phyloP scores from a whole-genome alignment of 768 basidiomycete species.

The Suillus luteus region DNA sequence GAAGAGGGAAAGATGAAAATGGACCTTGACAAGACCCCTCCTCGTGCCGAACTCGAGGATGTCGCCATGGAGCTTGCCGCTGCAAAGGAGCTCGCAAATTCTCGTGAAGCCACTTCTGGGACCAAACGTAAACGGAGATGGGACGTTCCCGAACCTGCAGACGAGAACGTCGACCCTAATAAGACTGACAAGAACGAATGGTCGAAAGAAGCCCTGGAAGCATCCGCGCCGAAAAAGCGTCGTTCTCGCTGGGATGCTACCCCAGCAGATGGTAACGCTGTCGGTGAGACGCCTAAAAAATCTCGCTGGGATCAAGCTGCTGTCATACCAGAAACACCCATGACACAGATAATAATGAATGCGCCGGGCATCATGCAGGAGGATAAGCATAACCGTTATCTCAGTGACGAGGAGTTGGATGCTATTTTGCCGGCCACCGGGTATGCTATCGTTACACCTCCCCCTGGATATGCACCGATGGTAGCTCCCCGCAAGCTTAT shows the following conservation, averaged over 20 bases:
- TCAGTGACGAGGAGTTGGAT: conserved; percentile 95
- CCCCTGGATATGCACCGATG: conserved; percentile 88
- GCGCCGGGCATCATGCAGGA: conserved; percentile 82
- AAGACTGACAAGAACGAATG: conserved; percentile 63
- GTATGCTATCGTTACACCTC: conserved; percentile 91
- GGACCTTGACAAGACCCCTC: conserved; percentile 92
- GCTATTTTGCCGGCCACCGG: conserved; percentile 83
- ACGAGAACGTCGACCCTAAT: conserved; percentile 68
- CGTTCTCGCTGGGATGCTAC: conserved; percentile 97
- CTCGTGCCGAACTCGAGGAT: conserved; percentile 74
- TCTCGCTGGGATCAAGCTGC: conserved; percentile 99
- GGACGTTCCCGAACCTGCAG: conserved; percentile 65
- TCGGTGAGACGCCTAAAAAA: conserved; percentile 76
- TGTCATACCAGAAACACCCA: conserved; percentile 63
- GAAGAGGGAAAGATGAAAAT: conserved; percentile 75
- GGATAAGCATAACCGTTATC: conserved; percentile 95
- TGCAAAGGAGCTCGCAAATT: conserved; percentile 37
- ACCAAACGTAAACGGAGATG: conserved; percentile 78
- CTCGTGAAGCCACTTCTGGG: conserved; percentile 47
- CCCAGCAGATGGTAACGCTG: conserved; percentile 61
- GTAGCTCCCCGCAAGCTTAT: conserved; percentile 63
- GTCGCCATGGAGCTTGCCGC: conserved; percentile 70
- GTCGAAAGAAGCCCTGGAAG: conserved; percentile 75
- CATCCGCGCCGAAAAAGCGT: conserved; percentile 83
- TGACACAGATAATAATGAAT: conserved; percentile 86